Evolutionary conservation across 2,329 filamentous ascomycete genomes (phyloP), one percentile per base, ranked within the genome.

Genomic region (Botrytis fragariae): DNA sequence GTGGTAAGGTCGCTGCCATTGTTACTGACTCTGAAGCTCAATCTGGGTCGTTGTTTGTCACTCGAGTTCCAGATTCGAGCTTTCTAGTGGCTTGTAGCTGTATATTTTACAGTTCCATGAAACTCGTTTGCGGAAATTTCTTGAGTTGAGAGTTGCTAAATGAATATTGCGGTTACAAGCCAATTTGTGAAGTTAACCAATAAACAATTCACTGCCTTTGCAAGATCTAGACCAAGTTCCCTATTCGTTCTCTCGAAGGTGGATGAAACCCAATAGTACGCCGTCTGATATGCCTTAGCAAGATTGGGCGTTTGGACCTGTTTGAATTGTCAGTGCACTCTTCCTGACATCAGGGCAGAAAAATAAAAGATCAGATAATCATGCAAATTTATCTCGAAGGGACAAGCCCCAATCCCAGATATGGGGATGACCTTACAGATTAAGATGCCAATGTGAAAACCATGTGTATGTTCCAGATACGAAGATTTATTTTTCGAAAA

Each of bases 1-100:
- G 75, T 67, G 81, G 81, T 71, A 81, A 74, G 25, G 91, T 72
- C 57, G 80, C 77, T 72, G 79, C 77, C 78, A 79, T 80, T 59
- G 39, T 73, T 62, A 25, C n/a, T 64, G 73, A 74, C 62, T 74
- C 45, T 48, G 37, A 67, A 35, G 39, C 54, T 44, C 48, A 62
- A 65, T 54, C 35, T 67, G 6, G 44, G 22, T 57, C 45, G 45
- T 3, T 59, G 29, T 8, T n/a, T 29, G 29, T 59, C 12, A 51
- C 54, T 51, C 29, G 63, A 32, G 29, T n/a, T 57, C 60, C 20
- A 39, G 54, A 25, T 51, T 39, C n/a, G 32, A 67, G n/a, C 51
- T 45, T 45, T 32, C 20, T 42, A 57, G 22, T 59, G 25, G 48
- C 22, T 48, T 37, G 12, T 76, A 74, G 75, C 69, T 74, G 69